Evolutionary conservation across 2,329 filamentous ascomycete genomes (phyloP), one percentile per base, ranked within the genome.

Genomic region (Sporothrix sp.): DNA sequence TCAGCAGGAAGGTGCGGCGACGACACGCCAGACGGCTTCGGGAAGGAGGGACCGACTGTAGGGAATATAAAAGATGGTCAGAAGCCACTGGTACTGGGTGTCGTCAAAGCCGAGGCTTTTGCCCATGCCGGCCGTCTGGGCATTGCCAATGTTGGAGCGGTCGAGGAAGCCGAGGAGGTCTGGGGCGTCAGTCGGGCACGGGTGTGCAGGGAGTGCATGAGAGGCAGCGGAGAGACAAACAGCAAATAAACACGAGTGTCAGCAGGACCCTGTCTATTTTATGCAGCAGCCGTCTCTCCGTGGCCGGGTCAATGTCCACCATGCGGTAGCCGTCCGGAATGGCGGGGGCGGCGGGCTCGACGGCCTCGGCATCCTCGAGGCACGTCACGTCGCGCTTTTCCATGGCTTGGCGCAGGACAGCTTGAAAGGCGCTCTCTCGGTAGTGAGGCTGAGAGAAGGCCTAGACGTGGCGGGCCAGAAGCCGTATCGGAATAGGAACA

Each of bases 41-140:
- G 27, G 7, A 18, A 20, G 16, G 9, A 7, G 54, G n/a, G 11
- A 52, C 64, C 51, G 51, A 68, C 65, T 69, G 50, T 70, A 71
- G 0, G 67, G 66, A 37, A 71, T 71, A 54, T 71, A 71, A 49
- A 71, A 71, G 38, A 71, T 69, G 20, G 67, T 71, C 30, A 71
- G 60, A 21, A 71, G 60, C 68, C 69, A 71, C 61, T 69, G 63
- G 53, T 68, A 71, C 9, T 69, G 63, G 3, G 49, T 55, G 54
- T 68, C 66, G 42, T 61, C 61, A 27, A 68, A 65, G 11, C 62
- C 63, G 7, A 69, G 58, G 38, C 66, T 65, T 37, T 61, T 55
- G 44, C 61, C 57, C 53, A 60, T 56, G 48, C 59, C 59, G 23
- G 59, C 58, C 2, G 58, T 55, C 39, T 60, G 39, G 32, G 58